Conservation (phyloP, 805 yeast genomes). For the Candida rishiriensis region DNA sequence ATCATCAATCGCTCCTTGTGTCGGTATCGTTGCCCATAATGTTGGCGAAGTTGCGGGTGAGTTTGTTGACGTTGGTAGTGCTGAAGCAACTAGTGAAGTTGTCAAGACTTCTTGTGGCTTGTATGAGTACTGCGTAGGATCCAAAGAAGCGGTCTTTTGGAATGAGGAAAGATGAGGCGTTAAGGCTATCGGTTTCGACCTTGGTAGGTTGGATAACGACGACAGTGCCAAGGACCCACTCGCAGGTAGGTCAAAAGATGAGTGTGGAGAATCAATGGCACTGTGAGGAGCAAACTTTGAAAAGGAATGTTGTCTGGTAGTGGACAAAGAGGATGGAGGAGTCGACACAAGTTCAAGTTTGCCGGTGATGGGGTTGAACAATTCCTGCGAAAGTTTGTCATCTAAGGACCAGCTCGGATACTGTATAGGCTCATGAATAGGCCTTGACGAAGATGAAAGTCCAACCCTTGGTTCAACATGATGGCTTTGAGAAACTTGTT, state of each 20-base stretch:
- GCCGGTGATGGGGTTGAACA: neutral
- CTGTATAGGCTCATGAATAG: constrained; percentile 4
- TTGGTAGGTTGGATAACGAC: no score
- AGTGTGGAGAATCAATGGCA: no score
- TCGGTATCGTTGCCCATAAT: constrained; percentile 21
- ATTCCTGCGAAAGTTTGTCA: neutral
- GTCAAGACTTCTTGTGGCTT: neutral
- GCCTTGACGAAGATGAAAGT: neutral
- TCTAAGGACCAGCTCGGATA: neutral
- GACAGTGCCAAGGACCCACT: no score
- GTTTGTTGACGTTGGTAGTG: neutral
- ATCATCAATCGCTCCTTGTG: constrained; percentile 12
- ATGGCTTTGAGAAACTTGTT: neutral
- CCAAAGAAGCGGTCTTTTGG: no score
- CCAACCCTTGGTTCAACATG: neutral
- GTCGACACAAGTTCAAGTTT: neutral
- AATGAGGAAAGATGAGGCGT: no score
- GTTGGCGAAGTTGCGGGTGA: constrained; percentile 21
- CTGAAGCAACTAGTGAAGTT: neutral
- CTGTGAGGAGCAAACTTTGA: no score
- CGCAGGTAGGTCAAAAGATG: no score
- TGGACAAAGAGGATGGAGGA: no score
- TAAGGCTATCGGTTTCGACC: no score
- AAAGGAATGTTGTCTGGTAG: no score
- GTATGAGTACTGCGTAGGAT: no score